Evolutionary conservation across 2,329 filamentous ascomycete species (phyloP).

Genomic region (Colletotrichum sp.): DNA sequence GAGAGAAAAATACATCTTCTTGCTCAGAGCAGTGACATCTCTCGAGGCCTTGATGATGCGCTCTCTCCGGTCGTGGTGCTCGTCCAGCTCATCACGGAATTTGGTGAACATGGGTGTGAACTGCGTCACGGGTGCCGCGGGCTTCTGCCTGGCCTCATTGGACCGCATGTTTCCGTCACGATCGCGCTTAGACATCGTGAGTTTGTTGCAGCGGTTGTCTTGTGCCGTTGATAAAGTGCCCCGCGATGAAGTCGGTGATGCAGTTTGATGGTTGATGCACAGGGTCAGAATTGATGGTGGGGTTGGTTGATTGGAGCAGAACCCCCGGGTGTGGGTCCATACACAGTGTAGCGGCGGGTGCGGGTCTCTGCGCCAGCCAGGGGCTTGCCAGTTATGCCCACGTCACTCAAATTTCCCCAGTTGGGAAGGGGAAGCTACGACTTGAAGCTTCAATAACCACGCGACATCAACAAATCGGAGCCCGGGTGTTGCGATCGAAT

Average conservation of each 20-base stretch:
- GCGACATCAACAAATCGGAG: neutral
- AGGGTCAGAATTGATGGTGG: slow-evolving; percentile 17
- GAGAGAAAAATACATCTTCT: slow-evolving; percentile 78
- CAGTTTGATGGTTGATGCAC: neutral
- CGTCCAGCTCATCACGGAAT: slow-evolving; percentile 88
- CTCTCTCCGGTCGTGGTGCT: slow-evolving; percentile 92
- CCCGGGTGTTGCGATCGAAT: neutral
- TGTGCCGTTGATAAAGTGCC: neutral
- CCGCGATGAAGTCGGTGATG: slow-evolving; percentile 6
- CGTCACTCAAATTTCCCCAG: slow-evolving; percentile 21
- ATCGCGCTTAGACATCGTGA: slow-evolving; percentile 50
- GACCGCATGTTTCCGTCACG: slow-evolving; percentile 53
- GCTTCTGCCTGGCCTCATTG: slow-evolving; percentile 36
- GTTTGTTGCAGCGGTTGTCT: neutral
- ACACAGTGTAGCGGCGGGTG: neutral
- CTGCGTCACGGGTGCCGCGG: slow-evolving; percentile 40
- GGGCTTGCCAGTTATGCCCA: slow-evolving; percentile 17
- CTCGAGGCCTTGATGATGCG: slow-evolving; percentile 88
- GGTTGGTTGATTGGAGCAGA: neutral
- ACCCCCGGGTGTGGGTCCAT: neutral
- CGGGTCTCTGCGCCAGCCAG: neutral
- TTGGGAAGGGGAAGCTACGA: neutral
- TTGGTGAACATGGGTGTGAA: slow-evolving; percentile 81
- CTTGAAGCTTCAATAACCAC: neutral
- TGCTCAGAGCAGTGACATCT: slow-evolving; percentile 92